These are phyloP conservation scores for Candida railenensis DNA, from an alignment of 805 yeast species.

Conservation along the genomic window DNA sequence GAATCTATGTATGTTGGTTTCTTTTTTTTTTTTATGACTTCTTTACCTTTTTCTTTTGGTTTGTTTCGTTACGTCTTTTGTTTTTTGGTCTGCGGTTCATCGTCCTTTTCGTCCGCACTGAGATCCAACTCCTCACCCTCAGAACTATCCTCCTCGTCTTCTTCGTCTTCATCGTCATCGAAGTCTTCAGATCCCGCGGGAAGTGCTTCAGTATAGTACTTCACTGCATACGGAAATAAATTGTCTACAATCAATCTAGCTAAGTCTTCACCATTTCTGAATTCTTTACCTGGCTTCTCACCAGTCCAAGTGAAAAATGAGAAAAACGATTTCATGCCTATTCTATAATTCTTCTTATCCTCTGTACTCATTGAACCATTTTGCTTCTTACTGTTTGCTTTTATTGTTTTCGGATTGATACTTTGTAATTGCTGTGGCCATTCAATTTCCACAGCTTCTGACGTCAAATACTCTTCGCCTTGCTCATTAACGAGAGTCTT, in stretches of 20 bases:
- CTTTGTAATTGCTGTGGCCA: constrained; percentile 70
- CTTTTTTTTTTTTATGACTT: neutral
- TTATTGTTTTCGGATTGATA: constrained; percentile 55
- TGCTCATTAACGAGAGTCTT: constrained; percentile 40
- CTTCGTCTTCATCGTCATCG: constrained; percentile 28
- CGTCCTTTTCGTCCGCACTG: constrained; percentile 49
- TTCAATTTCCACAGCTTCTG: constrained; percentile 50
- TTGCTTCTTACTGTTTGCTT: constrained; percentile 27
- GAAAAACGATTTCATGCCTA: constrained; percentile 81
- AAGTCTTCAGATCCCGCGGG: constrained; percentile 59
- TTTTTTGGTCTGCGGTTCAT: constrained; percentile 9
- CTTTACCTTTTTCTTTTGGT: neutral
- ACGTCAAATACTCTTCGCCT: constrained; percentile 55
- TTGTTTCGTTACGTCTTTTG: neutral
- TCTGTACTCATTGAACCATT: constrained; percentile 37
- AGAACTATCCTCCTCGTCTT: constrained; percentile 30
- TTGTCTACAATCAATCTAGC: constrained; percentile 75
- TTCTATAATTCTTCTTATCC: constrained; percentile 60
- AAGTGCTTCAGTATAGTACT: constrained; percentile 73
- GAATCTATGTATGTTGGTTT: neutral
- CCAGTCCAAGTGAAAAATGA: constrained; percentile 90
- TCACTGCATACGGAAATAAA: constrained; percentile 80
- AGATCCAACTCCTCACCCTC: constrained; percentile 54
- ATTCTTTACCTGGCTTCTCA: constrained; percentile 70
- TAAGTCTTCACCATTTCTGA: constrained; percentile 74